These are phyloP conservation scores for Hypericum perforatum DNA, from an alignment of 345 rosid species.

Conservation along the genomic window DNA sequence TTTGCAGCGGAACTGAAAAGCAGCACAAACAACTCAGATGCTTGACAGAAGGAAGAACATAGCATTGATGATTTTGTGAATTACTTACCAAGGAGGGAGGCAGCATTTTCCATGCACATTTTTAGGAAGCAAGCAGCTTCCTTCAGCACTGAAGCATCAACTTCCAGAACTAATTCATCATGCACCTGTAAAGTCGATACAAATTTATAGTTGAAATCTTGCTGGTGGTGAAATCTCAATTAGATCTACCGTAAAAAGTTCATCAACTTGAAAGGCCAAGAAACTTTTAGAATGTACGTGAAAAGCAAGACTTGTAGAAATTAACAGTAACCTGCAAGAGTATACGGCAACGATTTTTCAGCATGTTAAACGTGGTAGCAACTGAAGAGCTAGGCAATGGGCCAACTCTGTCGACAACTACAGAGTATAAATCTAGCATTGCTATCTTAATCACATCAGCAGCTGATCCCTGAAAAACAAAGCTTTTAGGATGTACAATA, in stretches of 20 bases:
- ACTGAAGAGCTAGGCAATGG: constrained; percentile 30
- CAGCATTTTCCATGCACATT: constrained; percentile 76
- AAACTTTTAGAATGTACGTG: no score
- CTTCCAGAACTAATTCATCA: constrained; percentile 88
- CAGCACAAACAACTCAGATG: not conserved
- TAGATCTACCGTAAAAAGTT: no score
- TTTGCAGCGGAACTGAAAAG: constrained; percentile 68
- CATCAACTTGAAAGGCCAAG: no score
- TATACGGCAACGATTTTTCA: constrained; percentile 68
- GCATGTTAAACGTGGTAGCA: constrained; percentile 43
- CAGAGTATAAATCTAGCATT: constrained; percentile 63
- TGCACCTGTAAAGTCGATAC: constrained; percentile 46
- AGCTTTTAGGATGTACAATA: constrained; percentile 12
- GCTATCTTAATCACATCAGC: constrained; percentile 96
- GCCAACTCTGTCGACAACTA: constrained; percentile 41
- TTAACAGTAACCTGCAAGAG: constrained; percentile 61
- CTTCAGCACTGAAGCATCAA: constrained; percentile 54
- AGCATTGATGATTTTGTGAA: constrained; percentile 4
- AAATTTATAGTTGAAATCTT: no score
- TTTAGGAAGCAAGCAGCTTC: constrained; percentile 64
- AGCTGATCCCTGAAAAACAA: constrained; percentile 70
- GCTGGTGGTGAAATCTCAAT: no score
- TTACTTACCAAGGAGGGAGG: constrained; percentile 52
- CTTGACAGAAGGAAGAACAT: constrained; percentile 1
- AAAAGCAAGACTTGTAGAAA: no score